These are phyloP conservation scores for Silybum marianum DNA, from an alignment of 129 eudicot species.

Conservation along the genomic window DNA sequence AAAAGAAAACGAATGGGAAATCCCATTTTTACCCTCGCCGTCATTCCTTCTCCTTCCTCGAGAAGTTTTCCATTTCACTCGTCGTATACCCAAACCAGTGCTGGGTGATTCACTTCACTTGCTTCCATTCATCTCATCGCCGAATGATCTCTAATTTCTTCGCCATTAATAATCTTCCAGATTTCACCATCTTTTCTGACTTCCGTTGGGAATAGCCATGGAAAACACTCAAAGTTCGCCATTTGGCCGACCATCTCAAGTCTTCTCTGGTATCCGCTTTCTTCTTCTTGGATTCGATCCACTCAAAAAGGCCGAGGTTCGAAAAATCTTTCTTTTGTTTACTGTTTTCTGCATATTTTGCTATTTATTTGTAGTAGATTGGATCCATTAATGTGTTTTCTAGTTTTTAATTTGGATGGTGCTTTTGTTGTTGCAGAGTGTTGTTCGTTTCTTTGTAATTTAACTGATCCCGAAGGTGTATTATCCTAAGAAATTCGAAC, in stretches of 20 bases:
- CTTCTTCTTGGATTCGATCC: constrained; percentile 70
- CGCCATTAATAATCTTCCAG: neutral
- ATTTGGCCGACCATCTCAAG: constrained; percentile 37
- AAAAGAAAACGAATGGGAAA: neutral
- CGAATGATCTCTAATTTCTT: neutral
- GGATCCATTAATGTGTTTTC: neutral
- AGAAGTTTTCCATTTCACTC: constrained; percentile 17
- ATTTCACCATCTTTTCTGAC: neutral
- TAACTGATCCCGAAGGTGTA: neutral
- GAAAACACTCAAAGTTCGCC: constrained; percentile 28
- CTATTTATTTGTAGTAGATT: neutral
- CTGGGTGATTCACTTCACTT: neutral
- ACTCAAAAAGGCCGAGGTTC: constrained; percentile 43
- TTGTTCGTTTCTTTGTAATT: neutral
- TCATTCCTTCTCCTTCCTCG: constrained; percentile 25
- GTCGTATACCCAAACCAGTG: neutral
- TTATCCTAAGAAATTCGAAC: neutral
- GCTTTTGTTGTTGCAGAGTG: neutral
- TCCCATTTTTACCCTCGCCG: constrained; percentile 21
- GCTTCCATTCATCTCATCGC: neutral
- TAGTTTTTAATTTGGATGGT: neutral
- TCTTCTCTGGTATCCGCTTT: constrained; percentile 62
- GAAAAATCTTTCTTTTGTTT: neutral
- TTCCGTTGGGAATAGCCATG: constrained; percentile 23
- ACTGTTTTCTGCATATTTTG: neutral